Evolutionary conservation across 768 basidiomycete species (phyloP), one percentile per base, ranked within the genome.

Genomic region (Mycena rebaudengoi): DNA sequence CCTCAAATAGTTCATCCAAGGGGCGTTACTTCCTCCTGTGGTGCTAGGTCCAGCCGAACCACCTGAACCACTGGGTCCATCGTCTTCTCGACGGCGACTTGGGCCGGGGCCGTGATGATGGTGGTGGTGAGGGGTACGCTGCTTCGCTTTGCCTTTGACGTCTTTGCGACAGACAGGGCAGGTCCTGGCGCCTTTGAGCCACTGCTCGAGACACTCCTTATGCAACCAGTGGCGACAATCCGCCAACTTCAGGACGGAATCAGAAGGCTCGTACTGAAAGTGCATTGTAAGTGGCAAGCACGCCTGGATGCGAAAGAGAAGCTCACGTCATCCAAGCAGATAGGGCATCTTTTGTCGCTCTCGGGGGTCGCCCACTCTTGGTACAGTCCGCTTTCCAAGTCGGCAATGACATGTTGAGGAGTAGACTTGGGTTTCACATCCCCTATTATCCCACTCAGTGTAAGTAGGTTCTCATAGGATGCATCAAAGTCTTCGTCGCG

Each of bases 171-270:
- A 95, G 2, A 94, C 90, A 14, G 92, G 93, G 66, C 93, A 95
- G 0, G 91, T 93, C 51, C 81, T 87, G 5, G 92, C 91, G 4
- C 85, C 82, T 65, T 85, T 85, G 23, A 95, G 82, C 93, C 93
- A 95, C 90, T 92, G 88, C 90, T 90, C 82, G 26, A 95, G 74
- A 78, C 93, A 95, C 20, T 80, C 82, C 70, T 88, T 86, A 73
- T 95, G 93, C 66, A 94, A 75, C 91, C 92, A 95, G 75, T 95
- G 93, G 1, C 86, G 76, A 65, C 93, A 95, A 53, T 88, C 87
- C 25, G 83, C 77, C 7, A 93, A 82, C 66, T 88, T 91, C 56
- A 89, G 80, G 10, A 93, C 83, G 3, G 79, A 68, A 67, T 94
- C 92, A n/a, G 75, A 73, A 3, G 83, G 78, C 53, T 79, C 76